phyloP scores from a whole-genome alignment of 2,329 filamentous ascomycete species.

The Monascus ruber region DNA sequence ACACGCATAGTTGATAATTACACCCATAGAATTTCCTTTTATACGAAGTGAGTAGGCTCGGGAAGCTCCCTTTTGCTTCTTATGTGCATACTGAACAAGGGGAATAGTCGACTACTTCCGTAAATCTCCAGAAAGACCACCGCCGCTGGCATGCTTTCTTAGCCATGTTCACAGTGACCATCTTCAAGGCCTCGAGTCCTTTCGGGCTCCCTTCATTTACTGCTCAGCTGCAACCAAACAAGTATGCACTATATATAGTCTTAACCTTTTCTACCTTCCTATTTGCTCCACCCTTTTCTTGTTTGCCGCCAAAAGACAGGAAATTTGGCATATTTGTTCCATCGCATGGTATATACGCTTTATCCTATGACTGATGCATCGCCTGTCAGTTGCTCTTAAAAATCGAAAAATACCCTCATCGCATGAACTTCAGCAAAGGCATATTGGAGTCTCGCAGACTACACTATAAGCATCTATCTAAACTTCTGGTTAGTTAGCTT shows the following conservation, averaged over 20 bases:
- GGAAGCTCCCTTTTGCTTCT: constrained; percentile 5
- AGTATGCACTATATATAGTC: constrained; percentile 21
- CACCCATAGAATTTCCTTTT: constrained; percentile 56
- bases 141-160: constrained; percentile 73
- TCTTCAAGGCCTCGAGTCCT: constrained; percentile 63
- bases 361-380: background rate
- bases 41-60: constrained; percentile 48
- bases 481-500: constrained; percentile 44
- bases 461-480: constrained; percentile 65
- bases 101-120: constrained; percentile 70
- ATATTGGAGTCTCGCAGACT: constrained; percentile 63
- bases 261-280: background rate
- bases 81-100: constrained; percentile 1
- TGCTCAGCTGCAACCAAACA: constrained; percentile 76
- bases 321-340: no score
- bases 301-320: background rate
- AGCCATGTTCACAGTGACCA: constrained; percentile 92
- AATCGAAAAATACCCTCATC: constrained; percentile 66
- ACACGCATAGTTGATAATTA: background rate
- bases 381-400: constrained; percentile 54
- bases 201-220: constrained; percentile 75
- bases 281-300: background rate
- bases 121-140: constrained; percentile 37
- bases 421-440: constrained; percentile 69
- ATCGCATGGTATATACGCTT: background rate